A percentile compares a stretch with the other conserved stretches of the same genome.
Conservation (phyloP, 1,284 basidiomycete genomes). For the Moesziomyces parantarcticus region DNA sequence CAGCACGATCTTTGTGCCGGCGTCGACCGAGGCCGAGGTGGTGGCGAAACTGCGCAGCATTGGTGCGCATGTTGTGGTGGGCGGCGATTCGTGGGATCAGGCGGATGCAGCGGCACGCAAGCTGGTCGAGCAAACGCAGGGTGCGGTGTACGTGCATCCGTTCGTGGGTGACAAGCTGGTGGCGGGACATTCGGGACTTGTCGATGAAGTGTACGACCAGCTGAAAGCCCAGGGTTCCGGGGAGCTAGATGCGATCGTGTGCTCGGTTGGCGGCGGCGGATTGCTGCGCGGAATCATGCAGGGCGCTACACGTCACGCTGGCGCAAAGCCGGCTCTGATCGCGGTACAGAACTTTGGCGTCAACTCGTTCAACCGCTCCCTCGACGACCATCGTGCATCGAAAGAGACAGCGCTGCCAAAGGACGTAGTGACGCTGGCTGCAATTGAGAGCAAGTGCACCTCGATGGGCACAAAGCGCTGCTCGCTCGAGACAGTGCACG, state of each 20-base stretch:
- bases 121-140: constrained; percentile 17
- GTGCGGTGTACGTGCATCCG: constrained; percentile 57
- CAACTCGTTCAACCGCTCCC: constrained; percentile 47
- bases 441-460: constrained; percentile 60
- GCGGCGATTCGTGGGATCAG: constrained; percentile 34
- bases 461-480: constrained; percentile 57
- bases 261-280: constrained; percentile 35
- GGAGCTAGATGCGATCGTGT: constrained; percentile 22
- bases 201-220: constrained; percentile 33
- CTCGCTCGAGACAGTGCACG: constrained; percentile 29
- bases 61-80: constrained; percentile 49
- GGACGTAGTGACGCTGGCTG: constrained; percentile 20
- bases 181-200: constrained; percentile 54
- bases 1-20: constrained; percentile 63
- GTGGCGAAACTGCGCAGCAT: constrained; percentile 37
- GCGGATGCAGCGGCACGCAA: constrained; percentile 37
- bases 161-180: constrained; percentile 61
- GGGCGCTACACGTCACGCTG: not conserved
- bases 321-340: constrained; percentile 18
- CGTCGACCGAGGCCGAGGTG: constrained; percentile 35
- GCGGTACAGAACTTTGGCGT: constrained; percentile 57
- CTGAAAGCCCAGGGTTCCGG: not conserved
- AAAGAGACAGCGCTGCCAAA: not conserved
- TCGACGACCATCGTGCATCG: constrained; percentile 3
- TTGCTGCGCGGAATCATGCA: constrained; percentile 32